Evolutionary conservation across 352 stramenopile species (phyloP), one percentile per base, ranked within the genome.

Genomic region (Globisporangium cystogenes): DNA sequence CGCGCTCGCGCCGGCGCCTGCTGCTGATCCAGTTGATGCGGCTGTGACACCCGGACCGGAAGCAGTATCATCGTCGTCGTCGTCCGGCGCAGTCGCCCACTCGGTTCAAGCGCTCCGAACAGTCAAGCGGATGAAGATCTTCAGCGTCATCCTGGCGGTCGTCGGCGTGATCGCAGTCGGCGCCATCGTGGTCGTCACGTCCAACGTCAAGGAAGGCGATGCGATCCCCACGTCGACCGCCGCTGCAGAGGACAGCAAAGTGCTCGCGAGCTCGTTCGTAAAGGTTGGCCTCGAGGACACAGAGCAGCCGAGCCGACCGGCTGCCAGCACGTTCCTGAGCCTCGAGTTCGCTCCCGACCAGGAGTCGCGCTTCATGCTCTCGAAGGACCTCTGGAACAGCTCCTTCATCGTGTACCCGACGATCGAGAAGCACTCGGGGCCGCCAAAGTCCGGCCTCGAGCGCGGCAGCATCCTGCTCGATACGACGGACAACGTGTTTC

Each of bases 381-480:
- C 59, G 36, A 88, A 90, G 60, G 31, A 56, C 20, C 53, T 73
- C 41, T 87, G 72, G 73, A 85, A 85, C 52, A 55, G 64, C 16
- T 84, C 75, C 14, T 90, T 88, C 50, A 68, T 90, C 29, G 77
- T 90, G 40, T 86, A 84, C 39, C 73, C 80, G 31, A 89, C 74
- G 15, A 70, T 89, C 12, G 75, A 75, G 7, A 86, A 76, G 51
- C 69, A 72, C 39, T 72, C 75, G 27, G 68, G 73, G 7, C 75
- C 80, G 0, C 59, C 72, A 16, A 46, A 60, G n/a, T 2, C 39
- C 7, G 71, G 75, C 0, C 57, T 70, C 46, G 80, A 90, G 51
- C 64, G 64, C 20, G 80, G 80, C 7, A 73, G 62, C 16, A 69
- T 82, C 18, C 51, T 90, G 59, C 50, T 88, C 16, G 70, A 83